Base-by-base conservation (phyloP, 352 stramenopile species). In the Phytopythium mirpurense region DNA sequence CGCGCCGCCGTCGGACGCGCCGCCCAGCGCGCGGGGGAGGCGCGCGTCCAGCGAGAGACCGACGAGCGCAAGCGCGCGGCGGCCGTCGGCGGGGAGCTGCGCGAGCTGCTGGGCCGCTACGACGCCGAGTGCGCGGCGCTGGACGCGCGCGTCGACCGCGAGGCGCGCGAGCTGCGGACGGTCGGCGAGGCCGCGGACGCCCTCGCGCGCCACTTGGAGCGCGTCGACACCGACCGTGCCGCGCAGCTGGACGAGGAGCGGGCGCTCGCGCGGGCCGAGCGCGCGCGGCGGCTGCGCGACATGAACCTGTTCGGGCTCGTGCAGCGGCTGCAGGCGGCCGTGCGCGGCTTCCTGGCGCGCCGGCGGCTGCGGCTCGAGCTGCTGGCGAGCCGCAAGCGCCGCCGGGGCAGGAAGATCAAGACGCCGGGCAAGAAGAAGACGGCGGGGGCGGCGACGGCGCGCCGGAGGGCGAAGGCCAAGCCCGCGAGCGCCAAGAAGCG, bases 271-370 rank as follows among this genome's bases (percentile, higher is more conserved):
- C 48, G 66, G 0, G 56, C 55, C 3, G 67, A 79, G 45, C 60
- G 63, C 26, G 16, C 56, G 2, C 57, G 59, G 4, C 63, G 61
- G 11, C 71, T 70, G 15, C 61, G 66, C 1, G 72, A 87, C 12
- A 47, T 70, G 15, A 84, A 77, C 46, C 14, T 84, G 42, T 76
- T 91, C 31, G 46, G 58, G 19, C 70, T 86, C 11, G 54, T 83
- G 9, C 48, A 65, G n/a, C 74, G 51, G n/a, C 65, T 89, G 23
- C 80, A 90, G 54, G 80, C 75, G 0, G 31, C 67, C 9, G 74
- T 86, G 41, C 67, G 80, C 27, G 80, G 80, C 11, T 90, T 86
- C 47, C 65, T 88, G n/a, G 38, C 60, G 23, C 67, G 80, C 14
- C 62, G 65, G 2, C 67, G 46, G 14, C 16, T 86, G 56, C 60